Conservation (phyloP, 169 alveolate species). For the Toxoplasma gondii region DNA sequence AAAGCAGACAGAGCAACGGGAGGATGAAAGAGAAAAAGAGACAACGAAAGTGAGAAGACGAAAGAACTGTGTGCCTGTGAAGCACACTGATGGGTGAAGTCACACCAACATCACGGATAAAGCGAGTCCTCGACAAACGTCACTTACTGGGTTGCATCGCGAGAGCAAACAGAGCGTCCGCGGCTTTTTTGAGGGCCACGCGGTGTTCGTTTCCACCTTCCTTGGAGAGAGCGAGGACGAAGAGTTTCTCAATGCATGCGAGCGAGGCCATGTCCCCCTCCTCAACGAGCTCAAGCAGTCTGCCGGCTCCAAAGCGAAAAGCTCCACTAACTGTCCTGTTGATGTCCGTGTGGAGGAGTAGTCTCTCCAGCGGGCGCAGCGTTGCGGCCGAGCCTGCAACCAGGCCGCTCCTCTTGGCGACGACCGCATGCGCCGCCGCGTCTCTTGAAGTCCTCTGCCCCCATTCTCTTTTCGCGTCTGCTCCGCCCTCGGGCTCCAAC, state of each 20-base stretch:
- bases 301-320: constrained; percentile 36
- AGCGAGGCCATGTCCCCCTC: background rate
- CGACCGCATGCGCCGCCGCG: background rate
- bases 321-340: background rate
- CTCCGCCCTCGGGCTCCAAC: background rate
- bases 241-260: constrained; percentile 36
- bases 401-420: background rate
- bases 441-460: background rate
- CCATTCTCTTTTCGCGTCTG: background rate
- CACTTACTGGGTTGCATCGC: constrained; percentile 40
- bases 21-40: background rate
- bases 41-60: no score
- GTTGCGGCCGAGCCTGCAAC: background rate
- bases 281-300: constrained; percentile 23
- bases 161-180: constrained; percentile 30
- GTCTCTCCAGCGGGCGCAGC: background rate
- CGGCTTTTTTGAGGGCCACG: constrained; percentile 1
- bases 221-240: background rate
- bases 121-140: no score
- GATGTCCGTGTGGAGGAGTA: background rate
- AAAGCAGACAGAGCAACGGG: no score
- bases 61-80: no score
- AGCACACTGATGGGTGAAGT: no score
- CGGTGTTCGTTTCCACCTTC: background rate
- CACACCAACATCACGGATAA: no score